phyloP scores from a whole-genome alignment of 2,329 filamentous ascomycete species.

The Aspergillus ruber region DNA sequence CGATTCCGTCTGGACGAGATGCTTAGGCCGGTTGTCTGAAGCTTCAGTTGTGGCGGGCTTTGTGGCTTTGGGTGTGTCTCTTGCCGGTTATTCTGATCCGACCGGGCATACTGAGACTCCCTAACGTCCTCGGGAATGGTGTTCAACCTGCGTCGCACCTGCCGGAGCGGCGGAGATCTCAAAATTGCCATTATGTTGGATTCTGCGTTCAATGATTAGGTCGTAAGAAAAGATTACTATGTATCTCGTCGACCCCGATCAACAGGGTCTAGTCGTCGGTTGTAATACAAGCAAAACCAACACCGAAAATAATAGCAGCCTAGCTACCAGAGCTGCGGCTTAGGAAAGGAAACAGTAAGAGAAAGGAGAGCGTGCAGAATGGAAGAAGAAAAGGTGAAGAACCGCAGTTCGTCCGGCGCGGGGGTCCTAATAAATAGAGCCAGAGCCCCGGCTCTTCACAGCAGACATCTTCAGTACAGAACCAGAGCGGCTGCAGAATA shows the following conservation, averaged over 20 bases:
- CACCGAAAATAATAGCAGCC: constrained; percentile 19
- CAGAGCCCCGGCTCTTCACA: constrained; percentile 10
- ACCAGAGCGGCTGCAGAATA: background rate
- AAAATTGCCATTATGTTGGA: background rate
- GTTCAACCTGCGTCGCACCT: constrained; percentile 56
- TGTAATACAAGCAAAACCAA: constrained; percentile 14
- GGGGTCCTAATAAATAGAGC: constrained; percentile 26
- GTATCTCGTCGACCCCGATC: constrained; percentile 29
- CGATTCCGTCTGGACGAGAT: constrained; percentile 18
- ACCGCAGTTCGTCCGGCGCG: constrained; percentile 13
- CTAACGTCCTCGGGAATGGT: constrained; percentile 55
- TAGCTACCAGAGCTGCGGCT: constrained; percentile 31
- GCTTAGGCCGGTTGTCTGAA: constrained; percentile 25
- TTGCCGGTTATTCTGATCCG: constrained; percentile 1
- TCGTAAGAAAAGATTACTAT: constrained; percentile 12
- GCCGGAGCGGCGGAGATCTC: constrained; percentile 51
- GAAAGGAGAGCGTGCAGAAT: constrained; percentile 14
- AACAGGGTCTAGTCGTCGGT: constrained; percentile 17
- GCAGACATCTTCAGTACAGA: constrained; percentile 1
- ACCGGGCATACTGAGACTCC: constrained; percentile 19
- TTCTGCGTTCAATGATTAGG: background rate
- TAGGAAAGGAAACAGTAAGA: constrained; percentile 12
- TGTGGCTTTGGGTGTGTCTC: background rate
- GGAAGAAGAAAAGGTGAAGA: constrained; percentile 22
- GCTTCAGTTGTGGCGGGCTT: constrained; percentile 25